Percentiles rank a stretch among this genome's conserved stretches.
phyloP scores from a whole-genome alignment of 1,284 basidiomycete species.

The Boletus coffeatus region DNA sequence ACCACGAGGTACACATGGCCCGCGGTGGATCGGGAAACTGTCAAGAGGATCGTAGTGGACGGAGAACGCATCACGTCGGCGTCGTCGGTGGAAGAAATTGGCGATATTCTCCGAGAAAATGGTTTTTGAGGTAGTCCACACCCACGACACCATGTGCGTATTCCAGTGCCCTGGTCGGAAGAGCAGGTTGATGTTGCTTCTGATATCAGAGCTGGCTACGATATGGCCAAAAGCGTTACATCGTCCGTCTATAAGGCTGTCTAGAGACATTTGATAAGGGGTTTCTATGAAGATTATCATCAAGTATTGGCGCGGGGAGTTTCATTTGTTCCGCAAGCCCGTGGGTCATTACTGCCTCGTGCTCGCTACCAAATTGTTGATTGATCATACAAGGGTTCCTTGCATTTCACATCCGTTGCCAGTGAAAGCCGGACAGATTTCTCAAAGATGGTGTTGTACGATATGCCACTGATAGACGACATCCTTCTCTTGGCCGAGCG shows the following conservation, averaged over 20 bases:
- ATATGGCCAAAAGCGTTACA: slow-evolving; percentile 37
- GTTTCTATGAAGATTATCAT: slow-evolving; percentile 37
- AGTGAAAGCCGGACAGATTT: slow-evolving; percentile 28
- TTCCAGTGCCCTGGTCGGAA: background rate
- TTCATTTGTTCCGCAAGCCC: slow-evolving; percentile 38
- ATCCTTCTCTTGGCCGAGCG: slow-evolving; percentile 31
- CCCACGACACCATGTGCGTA: slow-evolving; percentile 35
- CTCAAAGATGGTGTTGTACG: slow-evolving; percentile 33
- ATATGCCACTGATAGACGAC: slow-evolving; percentile 29
- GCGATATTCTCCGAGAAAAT: slow-evolving; percentile 30
- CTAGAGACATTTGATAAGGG: slow-evolving; percentile 30
- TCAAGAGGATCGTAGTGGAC: slow-evolving; percentile 18
- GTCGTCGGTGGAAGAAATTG: slow-evolving; percentile 27
- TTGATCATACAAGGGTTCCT: slow-evolving; percentile 26
- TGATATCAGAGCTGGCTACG: slow-evolving; percentile 32
- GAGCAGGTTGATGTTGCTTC: background rate
- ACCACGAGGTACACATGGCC: slow-evolving; percentile 9
- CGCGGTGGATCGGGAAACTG: slow-evolving; percentile 17
- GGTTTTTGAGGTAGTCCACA: slow-evolving; percentile 35
- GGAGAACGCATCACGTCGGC: slow-evolving; percentile 17
- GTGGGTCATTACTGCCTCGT: slow-evolving; percentile 22
- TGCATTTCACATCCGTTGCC: slow-evolving; percentile 35
- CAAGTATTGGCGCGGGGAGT: slow-evolving; percentile 33
- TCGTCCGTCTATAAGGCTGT: slow-evolving; percentile 33
- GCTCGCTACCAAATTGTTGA: background rate